phyloP scores from a whole-genome alignment of 2,329 filamentous ascomycete genomes.

The Cercospora zeae-maydis region DNA sequence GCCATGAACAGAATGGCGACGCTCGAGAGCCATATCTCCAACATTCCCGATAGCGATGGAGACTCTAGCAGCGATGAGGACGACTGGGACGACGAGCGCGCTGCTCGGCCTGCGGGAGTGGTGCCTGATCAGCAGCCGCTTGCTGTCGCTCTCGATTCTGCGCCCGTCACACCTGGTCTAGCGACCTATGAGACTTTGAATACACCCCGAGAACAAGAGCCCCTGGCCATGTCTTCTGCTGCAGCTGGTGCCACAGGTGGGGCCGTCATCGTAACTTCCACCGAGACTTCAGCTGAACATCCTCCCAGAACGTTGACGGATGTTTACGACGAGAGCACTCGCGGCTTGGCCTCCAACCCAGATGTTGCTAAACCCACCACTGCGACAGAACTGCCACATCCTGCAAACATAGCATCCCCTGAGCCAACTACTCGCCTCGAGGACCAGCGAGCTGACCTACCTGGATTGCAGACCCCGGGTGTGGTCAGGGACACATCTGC shows the following conservation, averaged over 20 bases:
- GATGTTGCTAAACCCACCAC: neutral
- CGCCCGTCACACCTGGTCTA: neutral
- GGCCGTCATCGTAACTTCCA: neutral
- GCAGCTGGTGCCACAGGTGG: neutral
- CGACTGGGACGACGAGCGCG: conserved; percentile 20
- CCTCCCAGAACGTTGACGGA: conserved; percentile 7
- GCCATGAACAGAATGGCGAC: conserved; percentile 20
- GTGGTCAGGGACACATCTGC: conserved; percentile 13
- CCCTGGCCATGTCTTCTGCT: neutral
- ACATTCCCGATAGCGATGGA: conserved; percentile 30
- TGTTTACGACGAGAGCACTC: conserved; percentile 5
- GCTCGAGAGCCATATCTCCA: conserved; percentile 35
- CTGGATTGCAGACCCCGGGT: conserved; percentile 12
- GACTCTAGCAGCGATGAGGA: conserved; percentile 13
- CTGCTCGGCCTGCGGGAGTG: neutral
- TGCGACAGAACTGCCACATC: conserved; percentile 7
- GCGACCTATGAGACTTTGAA: neutral
- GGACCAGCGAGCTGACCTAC: conserved; percentile 15
- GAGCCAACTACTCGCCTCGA: conserved; percentile 15
- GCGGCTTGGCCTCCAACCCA: neutral
- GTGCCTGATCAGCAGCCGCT: neutral
- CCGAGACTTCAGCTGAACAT: conserved; percentile 1
- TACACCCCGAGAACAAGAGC: neutral
- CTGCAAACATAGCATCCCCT: conserved; percentile 2
- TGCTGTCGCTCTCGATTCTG: neutral